These are phyloP conservation scores for Plenodomus tracheiphilus DNA, from an alignment of 2,329 filamentous ascomycete genomes.

Conservation along the genomic window DNA sequence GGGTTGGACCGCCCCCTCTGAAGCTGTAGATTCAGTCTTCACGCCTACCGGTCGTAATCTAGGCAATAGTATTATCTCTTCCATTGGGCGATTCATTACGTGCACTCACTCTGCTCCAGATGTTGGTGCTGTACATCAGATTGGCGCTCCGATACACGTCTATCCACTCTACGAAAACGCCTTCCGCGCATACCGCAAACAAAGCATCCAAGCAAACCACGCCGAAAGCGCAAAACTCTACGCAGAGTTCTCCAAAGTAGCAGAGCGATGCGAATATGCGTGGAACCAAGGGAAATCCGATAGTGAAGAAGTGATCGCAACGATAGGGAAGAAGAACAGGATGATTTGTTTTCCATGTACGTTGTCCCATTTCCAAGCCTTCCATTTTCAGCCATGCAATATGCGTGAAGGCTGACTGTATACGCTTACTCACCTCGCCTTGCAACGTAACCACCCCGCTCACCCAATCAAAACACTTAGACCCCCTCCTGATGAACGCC, in stretches of 20 bases:
- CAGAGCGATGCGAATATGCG: conserved; percentile 56
- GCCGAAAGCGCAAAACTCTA: conserved; percentile 64
- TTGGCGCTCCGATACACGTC: conserved; percentile 67
- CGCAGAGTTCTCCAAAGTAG: conserved; percentile 62
- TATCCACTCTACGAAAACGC: conserved; percentile 70
- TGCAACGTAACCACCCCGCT: background rate
- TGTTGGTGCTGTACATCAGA: conserved; percentile 59
- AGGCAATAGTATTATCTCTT: conserved; percentile 43
- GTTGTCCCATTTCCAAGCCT: conserved; percentile 21
- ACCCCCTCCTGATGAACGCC: conserved; percentile 71
- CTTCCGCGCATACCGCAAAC: conserved; percentile 60
- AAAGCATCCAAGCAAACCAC: conserved; percentile 60
- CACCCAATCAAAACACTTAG: conserved; percentile 42
- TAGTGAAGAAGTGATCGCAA: conserved; percentile 57
- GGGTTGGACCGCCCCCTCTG: conserved; percentile 59
- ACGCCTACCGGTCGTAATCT: conserved; percentile 55
- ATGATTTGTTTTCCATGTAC: conserved; percentile 71
- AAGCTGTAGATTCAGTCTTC: conserved; percentile 54
- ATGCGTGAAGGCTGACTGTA: background rate
- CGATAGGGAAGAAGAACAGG: conserved; percentile 60
- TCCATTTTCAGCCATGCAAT: background rate
- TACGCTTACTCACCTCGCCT: background rate
- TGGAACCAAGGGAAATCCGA: conserved; percentile 61
- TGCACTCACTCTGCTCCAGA: conserved; percentile 46
- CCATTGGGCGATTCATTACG: conserved; percentile 15